phyloP scores from a whole-genome alignment of 225 moss, liverwort and hornwort species.

The Bryoerythrophyllum caledonicum region DNA sequence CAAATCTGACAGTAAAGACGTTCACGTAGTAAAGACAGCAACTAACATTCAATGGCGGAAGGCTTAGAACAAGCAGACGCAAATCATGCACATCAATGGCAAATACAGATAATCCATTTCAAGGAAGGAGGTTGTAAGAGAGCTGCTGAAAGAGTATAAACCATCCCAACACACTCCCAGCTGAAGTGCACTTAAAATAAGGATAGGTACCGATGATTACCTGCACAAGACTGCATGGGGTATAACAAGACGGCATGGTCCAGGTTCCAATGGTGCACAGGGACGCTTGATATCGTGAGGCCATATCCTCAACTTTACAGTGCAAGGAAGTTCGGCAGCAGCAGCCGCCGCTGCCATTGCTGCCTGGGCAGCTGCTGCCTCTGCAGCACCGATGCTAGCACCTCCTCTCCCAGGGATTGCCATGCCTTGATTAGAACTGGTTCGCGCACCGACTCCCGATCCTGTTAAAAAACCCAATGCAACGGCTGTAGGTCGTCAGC shows the following conservation, averaged over 20 bases:
- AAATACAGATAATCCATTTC: background rate
- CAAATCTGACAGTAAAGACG: background rate
- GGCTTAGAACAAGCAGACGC: constrained; percentile 4
- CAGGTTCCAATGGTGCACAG: constrained; percentile 81
- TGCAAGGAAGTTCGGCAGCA: constrained; percentile 90
- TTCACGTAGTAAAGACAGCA: background rate
- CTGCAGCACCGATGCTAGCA: constrained; percentile 73
- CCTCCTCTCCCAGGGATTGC: constrained; percentile 74
- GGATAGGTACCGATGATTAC: constrained; percentile 34
- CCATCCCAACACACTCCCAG: background rate
- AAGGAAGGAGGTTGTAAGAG: background rate
- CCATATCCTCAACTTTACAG: constrained; percentile 99
- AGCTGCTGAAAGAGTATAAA: background rate
- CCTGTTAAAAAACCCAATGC: constrained; percentile 38
- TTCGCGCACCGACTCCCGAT: constrained; percentile 48
- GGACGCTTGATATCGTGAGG: constrained; percentile 93
- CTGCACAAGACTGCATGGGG: constrained; percentile 99
- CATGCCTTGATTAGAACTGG: constrained; percentile 52
- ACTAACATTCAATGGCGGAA: background rate
- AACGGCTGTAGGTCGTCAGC: constrained; percentile 22
- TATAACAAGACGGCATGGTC: constrained; percentile 88
- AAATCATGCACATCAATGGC: background rate
- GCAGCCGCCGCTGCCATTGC: constrained; percentile 74
- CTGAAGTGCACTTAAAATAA: background rate
- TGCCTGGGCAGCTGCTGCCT: constrained; percentile 77